A percentile compares a stretch with the other conserved stretches of the same genome.
Evolutionary conservation across 305 asterid species (phyloP).

Genomic region (Plantago lanceolata): DNA sequence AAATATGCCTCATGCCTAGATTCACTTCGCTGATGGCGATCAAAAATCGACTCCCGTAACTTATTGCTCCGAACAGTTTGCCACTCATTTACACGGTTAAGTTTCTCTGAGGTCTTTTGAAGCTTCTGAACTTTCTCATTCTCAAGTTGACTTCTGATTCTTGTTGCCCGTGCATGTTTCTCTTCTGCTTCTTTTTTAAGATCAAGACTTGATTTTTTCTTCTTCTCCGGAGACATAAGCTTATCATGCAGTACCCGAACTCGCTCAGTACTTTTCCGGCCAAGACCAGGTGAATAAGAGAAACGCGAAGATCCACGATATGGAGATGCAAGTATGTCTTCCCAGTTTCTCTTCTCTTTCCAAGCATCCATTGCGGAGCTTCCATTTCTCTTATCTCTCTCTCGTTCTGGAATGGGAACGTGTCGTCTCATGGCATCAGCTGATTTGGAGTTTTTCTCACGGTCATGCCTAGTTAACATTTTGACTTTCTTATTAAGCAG

Average conservation of each 20-base stretch:
- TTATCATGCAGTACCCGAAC: conserved; percentile 88
- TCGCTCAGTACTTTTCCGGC: conserved; percentile 79
- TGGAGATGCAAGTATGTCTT: conserved; percentile 84
- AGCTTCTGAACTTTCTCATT: conserved; percentile 92
- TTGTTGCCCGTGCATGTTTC: conserved; percentile 95
- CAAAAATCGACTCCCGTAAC: conserved; percentile 86
- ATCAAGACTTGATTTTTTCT: conserved; percentile 79
- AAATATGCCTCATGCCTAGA: conserved; percentile 91
- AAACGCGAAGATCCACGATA: conserved; percentile 79
- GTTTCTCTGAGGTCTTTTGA: conserved; percentile 87
- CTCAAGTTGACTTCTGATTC: conserved; percentile 94
- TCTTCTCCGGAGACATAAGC: conserved; percentile 98
- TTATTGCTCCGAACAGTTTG: conserved; percentile 87
- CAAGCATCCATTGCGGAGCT: conserved; percentile 85
- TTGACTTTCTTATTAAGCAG: conserved; percentile 49
- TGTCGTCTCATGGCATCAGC: conserved; percentile 52
- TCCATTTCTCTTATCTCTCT: conserved; percentile 67
- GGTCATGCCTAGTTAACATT: conserved; percentile 32
- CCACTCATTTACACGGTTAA: conserved; percentile 91
- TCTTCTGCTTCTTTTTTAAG: conserved; percentile 94
- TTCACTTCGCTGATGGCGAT: conserved; percentile 90
- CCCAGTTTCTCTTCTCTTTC: conserved; percentile 99
- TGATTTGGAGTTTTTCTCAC: conserved; percentile 45
- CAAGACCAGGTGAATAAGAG: conserved; percentile 87
- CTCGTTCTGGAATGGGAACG: conserved; percentile 50